Percentiles rank a stretch among this genome's conserved stretches.
These are phyloP conservation scores for Thoreauomyces humboldtii DNA, from an alignment of 192 early-diverging fungal genomes.

Conservation along the genomic window DNA sequence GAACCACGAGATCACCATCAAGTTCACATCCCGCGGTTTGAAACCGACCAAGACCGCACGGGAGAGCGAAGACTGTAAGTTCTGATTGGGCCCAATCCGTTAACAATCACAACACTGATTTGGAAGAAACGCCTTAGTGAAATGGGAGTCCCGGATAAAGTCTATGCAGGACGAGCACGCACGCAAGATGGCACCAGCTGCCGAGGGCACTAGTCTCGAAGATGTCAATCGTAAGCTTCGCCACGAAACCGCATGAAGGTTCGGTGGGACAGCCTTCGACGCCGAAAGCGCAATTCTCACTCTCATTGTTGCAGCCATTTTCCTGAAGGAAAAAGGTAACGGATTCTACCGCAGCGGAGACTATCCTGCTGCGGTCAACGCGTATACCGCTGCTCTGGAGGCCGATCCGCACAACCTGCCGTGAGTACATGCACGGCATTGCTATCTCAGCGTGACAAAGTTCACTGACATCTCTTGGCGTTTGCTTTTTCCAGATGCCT, in stretches of 20 bases:
- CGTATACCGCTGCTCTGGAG: constrained; percentile 65
- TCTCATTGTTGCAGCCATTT: constrained; percentile 19
- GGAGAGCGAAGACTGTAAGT: constrained; percentile 53
- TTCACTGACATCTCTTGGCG: too few relatives aligned
- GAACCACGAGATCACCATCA: constrained; percentile 31
- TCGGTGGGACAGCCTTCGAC: not conserved
- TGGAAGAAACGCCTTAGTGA: too few relatives aligned
- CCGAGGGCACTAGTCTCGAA: constrained; percentile 10
- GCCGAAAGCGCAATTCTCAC: not conserved
- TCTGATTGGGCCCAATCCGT: too few relatives aligned
- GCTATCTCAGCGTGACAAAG: not conserved
- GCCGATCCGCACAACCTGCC: constrained; percentile 60
- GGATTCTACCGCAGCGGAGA: constrained; percentile 63
- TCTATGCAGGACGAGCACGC: constrained; percentile 24
- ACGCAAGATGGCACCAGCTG: constrained; percentile 1
- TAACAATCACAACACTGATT: too few relatives aligned
- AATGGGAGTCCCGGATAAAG: constrained; percentile 48
- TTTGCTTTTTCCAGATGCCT: constrained; percentile 32
- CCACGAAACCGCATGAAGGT: not conserved
- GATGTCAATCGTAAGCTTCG: constrained; percentile 22
- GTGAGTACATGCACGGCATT: constrained; percentile 30
- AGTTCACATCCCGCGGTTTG: constrained; percentile 43
- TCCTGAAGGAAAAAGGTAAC: constrained; percentile 67
- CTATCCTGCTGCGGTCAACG: constrained; percentile 64
- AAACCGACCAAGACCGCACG: constrained; percentile 49